phyloP scores from a whole-genome alignment of 345 rosid genomes.

The Linum trigynum region DNA sequence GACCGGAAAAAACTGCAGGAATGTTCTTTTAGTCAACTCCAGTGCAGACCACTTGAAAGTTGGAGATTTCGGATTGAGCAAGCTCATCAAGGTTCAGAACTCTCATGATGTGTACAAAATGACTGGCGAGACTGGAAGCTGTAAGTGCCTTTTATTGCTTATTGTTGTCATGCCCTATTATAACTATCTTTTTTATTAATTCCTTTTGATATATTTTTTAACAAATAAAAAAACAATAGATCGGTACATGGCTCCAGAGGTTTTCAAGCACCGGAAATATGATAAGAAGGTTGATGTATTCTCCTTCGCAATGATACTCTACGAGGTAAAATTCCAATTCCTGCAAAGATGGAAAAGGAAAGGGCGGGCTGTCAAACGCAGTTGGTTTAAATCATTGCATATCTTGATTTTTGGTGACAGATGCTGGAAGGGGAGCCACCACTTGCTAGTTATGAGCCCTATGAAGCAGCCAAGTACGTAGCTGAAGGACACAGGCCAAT shows the following conservation, averaged over 20 bases:
- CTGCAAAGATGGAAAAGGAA: not conserved
- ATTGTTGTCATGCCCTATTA: not conserved
- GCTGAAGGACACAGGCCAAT: constrained; percentile 85
- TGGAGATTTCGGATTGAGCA: constrained; percentile 97
- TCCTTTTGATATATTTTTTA: constrained; percentile 11
- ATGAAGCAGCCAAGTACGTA: constrained; percentile 90
- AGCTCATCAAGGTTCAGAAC: constrained; percentile 92
- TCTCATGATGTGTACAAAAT: constrained; percentile 96
- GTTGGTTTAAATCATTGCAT: constrained; percentile 10
- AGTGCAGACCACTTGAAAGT: constrained; percentile 95
- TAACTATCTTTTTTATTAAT: constrained; percentile 15
- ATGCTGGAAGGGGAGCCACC: constrained; percentile 99
- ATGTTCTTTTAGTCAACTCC: constrained; percentile 91
- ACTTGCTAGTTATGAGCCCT: constrained; percentile 65
- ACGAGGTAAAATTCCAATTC: constrained; percentile 49
- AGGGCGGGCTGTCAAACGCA: constrained; percentile 10
- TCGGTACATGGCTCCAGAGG: constrained; percentile 99
- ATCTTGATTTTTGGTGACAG: constrained; percentile 28
- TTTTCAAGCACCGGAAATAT: constrained; percentile 87
- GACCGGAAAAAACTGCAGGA: constrained; percentile 37
- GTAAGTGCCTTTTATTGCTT: constrained; percentile 42
- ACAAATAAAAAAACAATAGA: constrained; percentile 34
- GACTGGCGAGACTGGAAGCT: constrained; percentile 99
- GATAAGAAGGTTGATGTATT: constrained; percentile 99
- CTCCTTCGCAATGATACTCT: constrained; percentile 95